Evolutionary conservation across 1,284 basidiomycete species (phyloP).

Genomic region (Fomes fomentarius): DNA sequence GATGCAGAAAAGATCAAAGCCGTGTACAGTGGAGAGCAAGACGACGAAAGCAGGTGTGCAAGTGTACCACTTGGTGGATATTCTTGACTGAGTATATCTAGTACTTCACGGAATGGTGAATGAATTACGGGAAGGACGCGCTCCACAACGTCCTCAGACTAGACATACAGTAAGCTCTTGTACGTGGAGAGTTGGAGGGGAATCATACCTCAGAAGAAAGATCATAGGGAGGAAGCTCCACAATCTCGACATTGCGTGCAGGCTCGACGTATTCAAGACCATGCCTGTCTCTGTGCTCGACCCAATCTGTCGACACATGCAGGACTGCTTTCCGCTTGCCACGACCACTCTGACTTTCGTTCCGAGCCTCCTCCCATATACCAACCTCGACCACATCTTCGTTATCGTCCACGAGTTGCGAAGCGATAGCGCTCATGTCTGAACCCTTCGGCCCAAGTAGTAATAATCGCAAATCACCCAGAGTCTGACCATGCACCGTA

Average conservation of each 20-base stretch:
- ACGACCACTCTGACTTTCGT: conserved; percentile 23
- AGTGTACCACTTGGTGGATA: conserved; percentile 51
- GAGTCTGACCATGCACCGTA: conserved; percentile 63
- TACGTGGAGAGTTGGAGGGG: background rate
- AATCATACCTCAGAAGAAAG: conserved; percentile 45
- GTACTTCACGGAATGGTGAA: conserved; percentile 53
- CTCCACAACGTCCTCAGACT: conserved; percentile 30
- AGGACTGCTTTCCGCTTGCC: conserved; percentile 38
- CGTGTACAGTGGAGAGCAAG: conserved; percentile 48
- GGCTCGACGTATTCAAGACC: conserved; percentile 68
- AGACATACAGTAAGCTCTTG: background rate
- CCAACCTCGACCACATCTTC: conserved; percentile 66
- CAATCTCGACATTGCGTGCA: conserved; percentile 61
- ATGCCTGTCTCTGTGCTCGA: conserved; percentile 63
- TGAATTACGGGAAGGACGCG: conserved; percentile 52
- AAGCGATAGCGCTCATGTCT: conserved; percentile 33
- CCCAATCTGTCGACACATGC: conserved; percentile 69
- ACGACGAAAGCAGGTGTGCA: conserved; percentile 54
- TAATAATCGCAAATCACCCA: conserved; percentile 61
- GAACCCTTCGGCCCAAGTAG: conserved; percentile 50
- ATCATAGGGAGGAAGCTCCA: conserved; percentile 51
- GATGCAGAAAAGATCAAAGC: conserved; percentile 58
- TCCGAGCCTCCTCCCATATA: conserved; percentile 52
- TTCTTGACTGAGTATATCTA: conserved; percentile 52
- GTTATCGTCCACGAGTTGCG: conserved; percentile 58